Evolutionary conservation across 2,329 filamentous ascomycete species (phyloP).

Genomic region (Trichoderma lentiforme): DNA sequence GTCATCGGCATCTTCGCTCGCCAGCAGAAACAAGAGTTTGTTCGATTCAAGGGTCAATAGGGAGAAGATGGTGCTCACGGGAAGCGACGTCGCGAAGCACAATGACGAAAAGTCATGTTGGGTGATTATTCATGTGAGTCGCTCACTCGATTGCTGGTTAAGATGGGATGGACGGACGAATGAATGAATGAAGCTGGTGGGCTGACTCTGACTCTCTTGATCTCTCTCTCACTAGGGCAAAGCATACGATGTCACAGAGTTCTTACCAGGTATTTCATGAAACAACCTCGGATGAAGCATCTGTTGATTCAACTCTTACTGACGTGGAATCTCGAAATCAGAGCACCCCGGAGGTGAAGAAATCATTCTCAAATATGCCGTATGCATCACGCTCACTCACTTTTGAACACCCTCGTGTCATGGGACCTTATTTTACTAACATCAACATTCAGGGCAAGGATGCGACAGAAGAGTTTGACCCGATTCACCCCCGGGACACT

Average conservation of each 20-base stretch:
- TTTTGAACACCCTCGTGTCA: not conserved
- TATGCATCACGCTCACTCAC: conserved; percentile 26
- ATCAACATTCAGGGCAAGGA: conserved; percentile 65
- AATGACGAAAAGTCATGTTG: conserved; percentile 81
- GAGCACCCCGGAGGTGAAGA: conserved; percentile 87
- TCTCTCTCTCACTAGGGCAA: conserved; percentile 53
- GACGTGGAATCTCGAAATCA: conserved; percentile 26
- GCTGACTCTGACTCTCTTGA: not conserved
- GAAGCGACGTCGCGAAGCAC: conserved; percentile 63
- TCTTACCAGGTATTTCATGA: conserved; percentile 66
- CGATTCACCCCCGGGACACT: conserved; percentile 84
- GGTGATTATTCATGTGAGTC: conserved; percentile 75
- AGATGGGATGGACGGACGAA: not conserved
- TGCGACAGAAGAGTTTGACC: conserved; percentile 87
- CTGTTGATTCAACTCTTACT: not conserved
- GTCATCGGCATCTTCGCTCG: not conserved
- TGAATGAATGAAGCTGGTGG: not conserved
- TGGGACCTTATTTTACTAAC: not conserved
- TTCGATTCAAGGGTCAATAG: not conserved
- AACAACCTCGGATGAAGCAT: not conserved
- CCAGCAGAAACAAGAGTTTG: not conserved
- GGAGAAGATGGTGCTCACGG: conserved; percentile 44
- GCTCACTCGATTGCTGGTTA: not conserved
- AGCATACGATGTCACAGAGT: conserved; percentile 87
- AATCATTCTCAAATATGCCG: conserved; percentile 94